These are phyloP conservation scores for Balakata baccata DNA, from an alignment of 345 rosid species.

Conservation along the genomic window DNA sequence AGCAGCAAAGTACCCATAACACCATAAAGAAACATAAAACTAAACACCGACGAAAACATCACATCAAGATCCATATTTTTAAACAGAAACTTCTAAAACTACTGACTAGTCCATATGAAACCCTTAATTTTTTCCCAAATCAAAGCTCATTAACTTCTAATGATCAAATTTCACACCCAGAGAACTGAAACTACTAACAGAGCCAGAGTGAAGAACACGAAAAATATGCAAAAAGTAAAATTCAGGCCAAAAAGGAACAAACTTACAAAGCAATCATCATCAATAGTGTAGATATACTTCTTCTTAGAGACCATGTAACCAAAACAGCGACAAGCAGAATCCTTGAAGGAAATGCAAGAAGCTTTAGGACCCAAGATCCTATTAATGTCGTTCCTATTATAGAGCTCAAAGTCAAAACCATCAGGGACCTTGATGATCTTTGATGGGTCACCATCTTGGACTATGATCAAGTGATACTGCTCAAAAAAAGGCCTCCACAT, in stretches of 20 bases:
- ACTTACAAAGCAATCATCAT: constrained; percentile 58
- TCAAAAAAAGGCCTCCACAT: constrained; percentile 55
- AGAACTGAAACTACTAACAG: background rate
- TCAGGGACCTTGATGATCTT: constrained; percentile 50
- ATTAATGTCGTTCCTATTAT: constrained; percentile 52
- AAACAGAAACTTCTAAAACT: background rate
- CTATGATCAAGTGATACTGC: constrained; percentile 50
- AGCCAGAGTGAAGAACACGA: background rate
- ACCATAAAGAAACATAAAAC: background rate
- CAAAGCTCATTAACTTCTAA: background rate
- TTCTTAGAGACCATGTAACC: constrained; percentile 48
- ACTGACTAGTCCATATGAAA: background rate
- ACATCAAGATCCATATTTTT: constrained; percentile 7
- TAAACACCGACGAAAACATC: background rate
- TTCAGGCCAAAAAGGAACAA: background rate
- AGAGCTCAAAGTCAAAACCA: constrained; percentile 52
- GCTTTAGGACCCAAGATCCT: constrained; percentile 53
- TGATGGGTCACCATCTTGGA: constrained; percentile 53
- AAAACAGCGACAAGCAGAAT: constrained; percentile 55
- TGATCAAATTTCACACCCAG: background rate
- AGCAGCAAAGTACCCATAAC: background rate
- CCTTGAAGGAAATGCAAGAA: constrained; percentile 57
- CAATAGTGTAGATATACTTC: constrained; percentile 52
- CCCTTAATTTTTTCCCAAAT: background rate
- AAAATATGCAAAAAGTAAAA: background rate